Base-by-base conservation (phyloP, 768 basidiomycete genomes). In the Hericium coralloides region DNA sequence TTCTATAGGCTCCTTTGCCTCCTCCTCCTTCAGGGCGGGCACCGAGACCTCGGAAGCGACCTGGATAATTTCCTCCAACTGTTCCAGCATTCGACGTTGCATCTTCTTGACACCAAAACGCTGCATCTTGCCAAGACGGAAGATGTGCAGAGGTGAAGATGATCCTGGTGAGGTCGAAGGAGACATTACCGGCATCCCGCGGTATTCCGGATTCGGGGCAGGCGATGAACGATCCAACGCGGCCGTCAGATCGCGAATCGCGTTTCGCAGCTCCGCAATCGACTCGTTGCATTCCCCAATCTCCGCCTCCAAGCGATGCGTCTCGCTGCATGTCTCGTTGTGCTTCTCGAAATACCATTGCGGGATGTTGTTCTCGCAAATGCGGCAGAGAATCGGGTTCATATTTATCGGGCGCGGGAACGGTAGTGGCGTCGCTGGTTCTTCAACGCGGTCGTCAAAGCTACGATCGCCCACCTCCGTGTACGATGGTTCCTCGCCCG, bases 301-400 rank as follows among this genome's bases (percentile, higher is more conserved):
- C 70, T 97, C 95, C 17, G 94, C 93, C 71, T 99, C 97, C 59
- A 99, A 78, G 48, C 92, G 85, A 72, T 99, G 97, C 3, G 90
- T 87, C 73, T 98, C 95, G 63, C 84, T 92, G 65, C 97, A 99
- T 12, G 95, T 98, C 73, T 99, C 97, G 79, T 93, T 98, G 75
- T 99, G 97, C 75, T 98, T 98, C 75, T 98, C 97, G 69, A 99
- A 99, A 75, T 94, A 99, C 97, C 97, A 99, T 59, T 95, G 90
- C 2, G 95, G 95, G 57, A 98, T 89, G 63, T 89, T 86, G 66
- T 89, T 85, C 72, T 99, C 97, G 76, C 97, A 99, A 60, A 99
- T 99, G 31, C 97, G 89, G 73, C 97, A 98, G 20, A 99, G 79
- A 52, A 98, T 90, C 26, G 81, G 84, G 58, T 90, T 83, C 23